phyloP scores from a whole-genome alignment of 768 basidiomycete species.

The Serendipita sp. region DNA sequence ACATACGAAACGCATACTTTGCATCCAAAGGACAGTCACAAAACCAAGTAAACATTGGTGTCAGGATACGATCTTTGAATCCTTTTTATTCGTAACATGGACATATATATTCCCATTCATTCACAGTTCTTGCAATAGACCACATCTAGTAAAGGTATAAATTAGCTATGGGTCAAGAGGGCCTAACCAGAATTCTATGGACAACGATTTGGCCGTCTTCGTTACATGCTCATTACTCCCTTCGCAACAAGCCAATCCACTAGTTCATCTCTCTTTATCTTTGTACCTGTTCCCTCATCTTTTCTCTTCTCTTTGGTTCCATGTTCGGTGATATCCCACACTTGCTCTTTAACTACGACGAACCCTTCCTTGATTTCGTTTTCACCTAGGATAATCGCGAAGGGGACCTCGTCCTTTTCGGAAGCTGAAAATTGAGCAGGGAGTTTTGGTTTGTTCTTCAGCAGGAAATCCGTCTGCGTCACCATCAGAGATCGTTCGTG shows the following conservation, averaged over 20 bases:
- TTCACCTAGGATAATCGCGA: slow-evolving; percentile 78
- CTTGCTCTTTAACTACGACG: slow-evolving; percentile 85
- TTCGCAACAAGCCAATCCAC: slow-evolving; percentile 35
- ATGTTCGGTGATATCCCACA: slow-evolving; percentile 48
- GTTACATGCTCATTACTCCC: slow-evolving; percentile 9
- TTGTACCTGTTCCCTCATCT: slow-evolving; percentile 40
- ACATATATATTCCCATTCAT: too few relatives aligned
- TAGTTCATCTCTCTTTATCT: slow-evolving; percentile 45
- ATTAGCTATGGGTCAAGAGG: slow-evolving; percentile 4
- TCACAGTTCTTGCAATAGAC: not conserved
- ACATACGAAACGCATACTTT: slow-evolving; percentile 29
- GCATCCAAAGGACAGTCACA: not conserved
- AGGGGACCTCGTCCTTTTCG: slow-evolving; percentile 84
- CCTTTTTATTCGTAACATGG: too few relatives aligned
- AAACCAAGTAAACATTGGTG: not conserved
- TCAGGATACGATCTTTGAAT: not conserved
- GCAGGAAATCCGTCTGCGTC: slow-evolving; percentile 71
- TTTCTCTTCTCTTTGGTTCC: slow-evolving; percentile 44
- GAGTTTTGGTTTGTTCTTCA: slow-evolving; percentile 83
- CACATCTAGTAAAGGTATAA: not conserved
- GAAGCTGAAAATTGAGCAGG: slow-evolving; percentile 74
- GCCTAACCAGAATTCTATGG: not conserved
- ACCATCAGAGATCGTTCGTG: not conserved
- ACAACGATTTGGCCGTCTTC: not conserved
- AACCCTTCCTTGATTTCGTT: slow-evolving; percentile 72